Base-by-base conservation (phyloP, 1,139 yeast species). In the Debaryomyces sp. region DNA sequence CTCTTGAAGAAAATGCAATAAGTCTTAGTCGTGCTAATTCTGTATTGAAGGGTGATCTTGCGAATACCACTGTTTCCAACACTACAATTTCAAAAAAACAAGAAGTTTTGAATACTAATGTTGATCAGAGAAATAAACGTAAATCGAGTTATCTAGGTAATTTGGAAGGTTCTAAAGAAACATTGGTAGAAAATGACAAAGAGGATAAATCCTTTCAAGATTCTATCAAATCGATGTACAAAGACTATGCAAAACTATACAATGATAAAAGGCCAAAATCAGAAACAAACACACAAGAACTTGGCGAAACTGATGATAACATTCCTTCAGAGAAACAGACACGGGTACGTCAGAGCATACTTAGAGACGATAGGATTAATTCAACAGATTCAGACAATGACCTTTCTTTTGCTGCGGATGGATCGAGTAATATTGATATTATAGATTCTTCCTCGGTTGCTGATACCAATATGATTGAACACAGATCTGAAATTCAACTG, bases 1-100 rank as follows among this genome's bases (percentile, higher is more conserved):
- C 57, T 9, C 48, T 58, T 13, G 53, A 58, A 39, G 49, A 51
- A 34, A 51, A 55, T 43, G 60, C 59, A 8, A 49, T 59, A 15
- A 54, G 53, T 38, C 44, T 53, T 30, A 55, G 56, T 23, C 65
- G 59, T 21, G 54, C 54, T 40, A 64, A 59, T 33, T 63, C 69
- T 4, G 67, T 27, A n/a, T 15, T 29, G 21, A 18, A 12, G 17
- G 30, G n/a, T 10, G 17, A 13, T 18, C 22, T 3, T 17, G 15
- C 24, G 13, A 32, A 23, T 10, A n/a, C 9, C 10, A 22, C 10
- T 33, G 38, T 32, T 30, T 42, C 58, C 35, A 70, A 62, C 15
- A 54, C 60, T 41, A 71, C 66, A 30, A 58, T 61, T 43, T 68
- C 72, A 4, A 64, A 65, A 52, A 62, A 66, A 47, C 73, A 68